Conservation (phyloP, 2,329 filamentous ascomycete species). For the Scedosporium dehoogii region DNA sequence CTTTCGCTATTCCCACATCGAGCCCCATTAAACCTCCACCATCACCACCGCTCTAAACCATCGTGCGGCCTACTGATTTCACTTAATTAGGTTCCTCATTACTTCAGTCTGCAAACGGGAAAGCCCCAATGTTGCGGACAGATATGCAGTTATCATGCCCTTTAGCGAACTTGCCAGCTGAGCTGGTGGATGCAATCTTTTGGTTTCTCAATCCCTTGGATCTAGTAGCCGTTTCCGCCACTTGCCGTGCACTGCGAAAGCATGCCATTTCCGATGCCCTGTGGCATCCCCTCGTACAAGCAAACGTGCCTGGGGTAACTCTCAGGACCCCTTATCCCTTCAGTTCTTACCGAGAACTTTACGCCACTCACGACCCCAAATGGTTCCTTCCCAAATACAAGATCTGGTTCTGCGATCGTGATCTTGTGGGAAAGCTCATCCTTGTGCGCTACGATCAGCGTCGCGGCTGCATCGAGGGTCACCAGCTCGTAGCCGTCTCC, state of each 20-base stretch:
- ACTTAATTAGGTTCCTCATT: not conserved
- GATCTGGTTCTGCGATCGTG: slow-evolving; percentile 75
- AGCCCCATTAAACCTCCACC: not conserved
- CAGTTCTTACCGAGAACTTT: slow-evolving; percentile 60
- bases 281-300: slow-evolving; percentile 63
- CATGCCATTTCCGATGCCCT: slow-evolving; percentile 57
- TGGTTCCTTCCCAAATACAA: slow-evolving; percentile 79
- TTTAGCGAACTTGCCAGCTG: slow-evolving; percentile 46
- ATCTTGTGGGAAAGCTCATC: slow-evolving; percentile 64
- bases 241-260: slow-evolving; percentile 49
- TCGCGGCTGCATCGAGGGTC: slow-evolving; percentile 69
- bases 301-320: slow-evolving; percentile 48
- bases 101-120: not conserved
- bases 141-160: not conserved
- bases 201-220: slow-evolving; percentile 54
- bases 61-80: not conserved
- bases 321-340: slow-evolving; percentile 49
- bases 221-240: slow-evolving; percentile 47
- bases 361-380: slow-evolving; percentile 61
- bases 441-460: slow-evolving; percentile 66
- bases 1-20: not conserved
- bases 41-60: not conserved
- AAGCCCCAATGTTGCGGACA: not conserved
- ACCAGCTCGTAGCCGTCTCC: slow-evolving; percentile 58
- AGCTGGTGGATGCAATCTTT: slow-evolving; percentile 66